Evolutionary conservation across 1,284 basidiomycete genomes (phyloP).

Genomic region (Stygiomarasmius scandens): DNA sequence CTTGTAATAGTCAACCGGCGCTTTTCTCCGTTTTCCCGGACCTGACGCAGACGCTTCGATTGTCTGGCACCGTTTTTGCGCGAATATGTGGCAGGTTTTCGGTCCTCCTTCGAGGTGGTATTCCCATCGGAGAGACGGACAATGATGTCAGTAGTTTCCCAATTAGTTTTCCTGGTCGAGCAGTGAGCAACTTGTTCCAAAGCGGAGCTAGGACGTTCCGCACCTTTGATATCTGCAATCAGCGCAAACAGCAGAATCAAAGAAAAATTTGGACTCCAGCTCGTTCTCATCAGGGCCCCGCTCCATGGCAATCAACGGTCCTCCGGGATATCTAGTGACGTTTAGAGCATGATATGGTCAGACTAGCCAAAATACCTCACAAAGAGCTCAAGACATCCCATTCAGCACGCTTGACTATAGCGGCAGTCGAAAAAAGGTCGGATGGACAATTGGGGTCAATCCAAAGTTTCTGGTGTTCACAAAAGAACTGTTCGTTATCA

Average conservation of each 20-base stretch:
- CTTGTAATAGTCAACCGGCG: slow-evolving; percentile 61
- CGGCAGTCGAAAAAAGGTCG: slow-evolving; percentile 57
- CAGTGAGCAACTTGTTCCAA: slow-evolving; percentile 17
- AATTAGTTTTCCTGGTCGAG: slow-evolving; percentile 48
- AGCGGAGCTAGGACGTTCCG: too few relatives aligned
- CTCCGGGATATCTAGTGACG: slow-evolving; percentile 56
- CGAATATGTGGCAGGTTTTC: slow-evolving; percentile 26
- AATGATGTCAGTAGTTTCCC: slow-evolving; percentile 53
- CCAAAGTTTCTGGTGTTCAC: slow-evolving; percentile 64
- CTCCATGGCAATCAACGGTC: slow-evolving; percentile 57
- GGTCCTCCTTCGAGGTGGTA: slow-evolving; percentile 16
- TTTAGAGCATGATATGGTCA: slow-evolving; percentile 13
- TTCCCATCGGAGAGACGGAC: slow-evolving; percentile 41
- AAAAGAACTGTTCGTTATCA: slow-evolving; percentile 66
- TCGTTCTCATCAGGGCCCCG: slow-evolving; percentile 39
- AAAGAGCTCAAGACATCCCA: slow-evolving; percentile 62
- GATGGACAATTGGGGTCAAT: slow-evolving; percentile 65
- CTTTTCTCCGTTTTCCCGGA: slow-evolving; percentile 50
- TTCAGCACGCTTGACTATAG: slow-evolving; percentile 59
- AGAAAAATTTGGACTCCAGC: slow-evolving; percentile 37
- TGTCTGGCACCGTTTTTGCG: slow-evolving; percentile 46
- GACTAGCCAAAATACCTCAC: slow-evolving; percentile 41
- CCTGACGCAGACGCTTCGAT: slow-evolving; percentile 67
- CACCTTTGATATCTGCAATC: slow-evolving; percentile 67
- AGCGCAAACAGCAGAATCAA: slow-evolving; percentile 58